A percentile compares a stretch with the other conserved stretches of the same genome.
Conservation (phyloP, 768 basidiomycete genomes). For the Lentinula aciculospora region DNA sequence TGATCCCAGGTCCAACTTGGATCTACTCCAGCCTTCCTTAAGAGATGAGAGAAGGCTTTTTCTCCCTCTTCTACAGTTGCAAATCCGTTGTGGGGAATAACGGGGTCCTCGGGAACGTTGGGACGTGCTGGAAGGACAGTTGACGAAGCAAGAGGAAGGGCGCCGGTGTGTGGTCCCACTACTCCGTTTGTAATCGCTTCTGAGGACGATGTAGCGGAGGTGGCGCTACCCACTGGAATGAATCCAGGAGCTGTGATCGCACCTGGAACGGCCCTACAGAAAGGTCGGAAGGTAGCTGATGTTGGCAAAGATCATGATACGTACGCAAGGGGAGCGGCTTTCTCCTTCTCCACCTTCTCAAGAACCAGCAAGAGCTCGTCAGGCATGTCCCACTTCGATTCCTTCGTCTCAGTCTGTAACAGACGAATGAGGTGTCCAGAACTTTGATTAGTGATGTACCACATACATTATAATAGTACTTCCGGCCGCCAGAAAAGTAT, state of each 20-base stretch:
- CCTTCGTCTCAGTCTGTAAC: slow-evolving; percentile 72
- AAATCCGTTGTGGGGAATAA: slow-evolving; percentile 89
- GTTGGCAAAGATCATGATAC: background rate
- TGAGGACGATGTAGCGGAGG: slow-evolving; percentile 31
- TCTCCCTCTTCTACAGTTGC: slow-evolving; percentile 84
- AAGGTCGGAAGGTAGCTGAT: background rate
- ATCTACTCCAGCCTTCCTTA: slow-evolving; percentile 87
- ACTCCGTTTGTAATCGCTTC: slow-evolving; percentile 40
- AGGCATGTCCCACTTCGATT: slow-evolving; percentile 98
- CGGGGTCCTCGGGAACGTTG: slow-evolving; percentile 79
- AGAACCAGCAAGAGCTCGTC: slow-evolving; percentile 83
- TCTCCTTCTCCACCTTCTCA: slow-evolving; percentile 81
- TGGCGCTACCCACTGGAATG: slow-evolving; percentile 33
- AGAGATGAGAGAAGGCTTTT: slow-evolving; percentile 86
- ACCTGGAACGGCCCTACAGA: background rate
- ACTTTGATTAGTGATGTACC: background rate
- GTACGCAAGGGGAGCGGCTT: slow-evolving; percentile 24
- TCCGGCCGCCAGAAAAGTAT: slow-evolving; percentile 87
- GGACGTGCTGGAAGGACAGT: slow-evolving; percentile 68
- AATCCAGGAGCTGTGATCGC: slow-evolving; percentile 34
- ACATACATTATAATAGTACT: slow-evolving; percentile 84
- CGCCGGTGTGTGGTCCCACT: slow-evolving; percentile 46
- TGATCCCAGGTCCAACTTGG: slow-evolving; percentile 97
- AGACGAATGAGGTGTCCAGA: background rate
- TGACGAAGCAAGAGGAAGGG: slow-evolving; percentile 53